Evolutionary conservation across 768 basidiomycete genomes (phyloP).

Genomic region (Tricholoma terreum): DNA sequence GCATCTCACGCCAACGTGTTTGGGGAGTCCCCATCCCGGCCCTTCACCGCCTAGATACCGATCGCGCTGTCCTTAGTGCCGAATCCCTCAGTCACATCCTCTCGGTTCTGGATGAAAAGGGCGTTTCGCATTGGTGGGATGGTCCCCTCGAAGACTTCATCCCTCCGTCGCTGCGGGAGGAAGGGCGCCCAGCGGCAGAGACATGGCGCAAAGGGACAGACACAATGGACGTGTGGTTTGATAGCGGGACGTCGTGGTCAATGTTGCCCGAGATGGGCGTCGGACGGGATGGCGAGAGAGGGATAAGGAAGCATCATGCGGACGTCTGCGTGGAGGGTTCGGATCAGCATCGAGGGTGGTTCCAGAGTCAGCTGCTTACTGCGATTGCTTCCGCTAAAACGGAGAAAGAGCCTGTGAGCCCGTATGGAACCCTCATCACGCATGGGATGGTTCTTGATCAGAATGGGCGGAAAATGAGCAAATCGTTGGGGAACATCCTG

Average conservation of each 20-base stretch:
- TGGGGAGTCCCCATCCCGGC: slow-evolving; percentile 98
- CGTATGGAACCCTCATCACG: slow-evolving; percentile 83
- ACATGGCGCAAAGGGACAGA: slow-evolving; percentile 81
- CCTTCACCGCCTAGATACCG: slow-evolving; percentile 63
- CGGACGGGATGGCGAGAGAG: slow-evolving; percentile 18
- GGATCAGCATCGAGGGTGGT: slow-evolving; percentile 99
- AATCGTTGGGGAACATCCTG: slow-evolving; percentile 88
- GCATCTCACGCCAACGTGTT: slow-evolving; percentile 94
- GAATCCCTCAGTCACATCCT: slow-evolving; percentile 75
- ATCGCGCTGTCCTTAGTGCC: slow-evolving; percentile 60
- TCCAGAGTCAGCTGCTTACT: slow-evolving; percentile 92
- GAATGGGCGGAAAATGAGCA: slow-evolving; percentile 94
- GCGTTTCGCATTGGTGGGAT: slow-evolving; percentile 89
- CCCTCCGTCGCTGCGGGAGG: slow-evolving; percentile 50
- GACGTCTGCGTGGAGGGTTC: slow-evolving; percentile 94
- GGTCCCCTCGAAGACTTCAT: slow-evolving; percentile 83
- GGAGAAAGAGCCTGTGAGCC: slow-evolving; percentile 32
- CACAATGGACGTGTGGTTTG: slow-evolving; percentile 99
- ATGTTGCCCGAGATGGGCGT: slow-evolving; percentile 50
- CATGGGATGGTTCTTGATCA: slow-evolving; percentile 97
- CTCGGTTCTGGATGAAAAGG: slow-evolving; percentile 63
- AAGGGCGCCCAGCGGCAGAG: slow-evolving; percentile 38
- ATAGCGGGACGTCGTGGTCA: slow-evolving; percentile 94
- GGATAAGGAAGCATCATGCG: slow-evolving; percentile 45
- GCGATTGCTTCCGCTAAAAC: slow-evolving; percentile 51